Conservation (phyloP, 139 green algal genomes). For the Trebouxia sp. region DNA sequence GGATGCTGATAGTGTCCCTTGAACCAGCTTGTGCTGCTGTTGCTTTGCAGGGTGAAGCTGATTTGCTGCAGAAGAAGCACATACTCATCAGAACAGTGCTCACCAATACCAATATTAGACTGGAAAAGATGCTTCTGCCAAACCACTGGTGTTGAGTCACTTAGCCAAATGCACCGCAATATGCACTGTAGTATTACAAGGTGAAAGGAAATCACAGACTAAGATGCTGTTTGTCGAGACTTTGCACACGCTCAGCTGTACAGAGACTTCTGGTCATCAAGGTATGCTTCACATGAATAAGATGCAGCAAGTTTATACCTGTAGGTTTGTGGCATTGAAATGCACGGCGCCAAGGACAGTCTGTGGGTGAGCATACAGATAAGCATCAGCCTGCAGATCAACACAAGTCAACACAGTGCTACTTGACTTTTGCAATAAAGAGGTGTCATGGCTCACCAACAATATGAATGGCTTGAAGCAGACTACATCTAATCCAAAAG, state of each 20-base stretch:
- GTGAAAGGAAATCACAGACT: too few species aligned
- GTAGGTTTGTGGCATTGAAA: conserved; percentile 35
- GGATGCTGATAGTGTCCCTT: conserved; percentile 67
- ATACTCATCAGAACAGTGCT: too few species aligned
- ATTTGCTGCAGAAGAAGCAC: neutral
- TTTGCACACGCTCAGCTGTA: neutral
- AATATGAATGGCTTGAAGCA: too few species aligned
- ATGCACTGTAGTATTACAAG: too few species aligned
- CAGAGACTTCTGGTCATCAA: neutral
- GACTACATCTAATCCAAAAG: too few species aligned
- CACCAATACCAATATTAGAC: too few species aligned
- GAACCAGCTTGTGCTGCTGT: conserved; percentile 60
- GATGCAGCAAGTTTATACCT: neutral
- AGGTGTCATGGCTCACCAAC: too few species aligned
- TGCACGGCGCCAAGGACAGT: conserved; percentile 48
- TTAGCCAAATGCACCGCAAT: too few species aligned
- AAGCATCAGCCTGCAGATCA: conserved; percentile 54
- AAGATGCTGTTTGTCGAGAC: neutral
- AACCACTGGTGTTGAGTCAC: too few species aligned
- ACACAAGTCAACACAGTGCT: conserved; percentile 40
- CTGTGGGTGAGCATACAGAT: conserved; percentile 58
- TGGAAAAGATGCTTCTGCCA: too few species aligned
- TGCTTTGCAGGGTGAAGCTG: conserved; percentile 68
- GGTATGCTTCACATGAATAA: too few species aligned
- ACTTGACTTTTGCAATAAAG: conserved; percentile 9